These are phyloP conservation scores for Plasmodium relictum DNA, from an alignment of 169 alveolate species.

Conservation along the genomic window DNA sequence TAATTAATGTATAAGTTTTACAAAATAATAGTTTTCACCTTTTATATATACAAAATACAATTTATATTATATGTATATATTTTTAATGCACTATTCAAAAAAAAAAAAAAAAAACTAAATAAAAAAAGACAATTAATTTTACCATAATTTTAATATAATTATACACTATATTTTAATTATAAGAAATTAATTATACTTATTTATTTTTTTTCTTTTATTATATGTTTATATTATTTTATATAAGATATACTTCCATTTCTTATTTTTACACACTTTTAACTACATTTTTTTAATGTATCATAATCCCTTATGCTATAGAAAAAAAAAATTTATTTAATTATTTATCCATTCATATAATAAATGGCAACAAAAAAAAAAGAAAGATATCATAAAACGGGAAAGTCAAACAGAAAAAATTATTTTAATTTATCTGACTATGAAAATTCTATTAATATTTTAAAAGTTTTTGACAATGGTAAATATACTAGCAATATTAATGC, in stretches of 20 bases:
- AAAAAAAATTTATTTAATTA: too few species aligned
- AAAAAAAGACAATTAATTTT: too few species aligned
- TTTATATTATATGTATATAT: too few species aligned
- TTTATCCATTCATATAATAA: neutral
- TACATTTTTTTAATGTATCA: too few species aligned
- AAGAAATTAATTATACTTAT: neutral
- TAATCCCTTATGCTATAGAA: too few species aligned
- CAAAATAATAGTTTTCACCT: too few species aligned
- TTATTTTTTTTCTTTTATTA: neutral
- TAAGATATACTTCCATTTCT: neutral
- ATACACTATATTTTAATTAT: neutral
- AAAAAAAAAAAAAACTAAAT: too few species aligned
- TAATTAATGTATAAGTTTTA: too few species aligned
- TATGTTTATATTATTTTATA: neutral
- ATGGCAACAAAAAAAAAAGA: slow-evolving; percentile 73
- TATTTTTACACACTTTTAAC: neutral
- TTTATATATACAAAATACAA: too few species aligned
- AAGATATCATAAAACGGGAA: slow-evolving; percentile 61
- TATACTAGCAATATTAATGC: neutral
- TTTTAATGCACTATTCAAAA: too few species aligned
- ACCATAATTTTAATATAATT: too few species aligned
- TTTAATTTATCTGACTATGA: slow-evolving; percentile 16
- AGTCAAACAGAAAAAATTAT: slow-evolving; percentile 34
- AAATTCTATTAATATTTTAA: slow-evolving; percentile 1
- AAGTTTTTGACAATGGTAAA: neutral